phyloP scores from a whole-genome alignment of 163 green algal genomes.

The Prototheca wickerhamii region DNA sequence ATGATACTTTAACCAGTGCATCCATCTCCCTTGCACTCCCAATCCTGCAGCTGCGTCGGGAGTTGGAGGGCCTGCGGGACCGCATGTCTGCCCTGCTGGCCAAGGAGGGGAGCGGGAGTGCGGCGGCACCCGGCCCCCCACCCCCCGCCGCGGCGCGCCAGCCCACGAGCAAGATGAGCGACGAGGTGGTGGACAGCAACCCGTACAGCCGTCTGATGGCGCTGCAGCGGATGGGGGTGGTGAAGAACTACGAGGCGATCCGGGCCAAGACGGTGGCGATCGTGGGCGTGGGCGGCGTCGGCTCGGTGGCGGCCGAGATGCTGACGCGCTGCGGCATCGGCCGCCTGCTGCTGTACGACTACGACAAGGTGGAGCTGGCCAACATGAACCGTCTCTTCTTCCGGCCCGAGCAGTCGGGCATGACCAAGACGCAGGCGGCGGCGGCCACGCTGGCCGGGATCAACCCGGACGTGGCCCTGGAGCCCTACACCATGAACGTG shows the following conservation, averaged over 20 bases:
- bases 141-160: not conserved
- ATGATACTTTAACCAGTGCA: too few species aligned
- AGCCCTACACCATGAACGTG: slow-evolving; percentile 93
- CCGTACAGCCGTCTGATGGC: slow-evolving; percentile 91
- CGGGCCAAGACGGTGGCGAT: slow-evolving; percentile 68
- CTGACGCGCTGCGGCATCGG: slow-evolving; percentile 89
- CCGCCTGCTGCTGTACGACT: slow-evolving; percentile 83
- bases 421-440: slow-evolving; percentile 96
- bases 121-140: too few species aligned
- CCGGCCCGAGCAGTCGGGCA: slow-evolving; percentile 85
- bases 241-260: slow-evolving; percentile 80
- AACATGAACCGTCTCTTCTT: slow-evolving; percentile 99
- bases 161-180: slow-evolving; percentile 64
- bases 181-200: slow-evolving; percentile 80
- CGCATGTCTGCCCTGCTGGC: not conserved
- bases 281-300: slow-evolving; percentile 87
- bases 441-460: slow-evolving; percentile 79
- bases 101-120: not conserved
- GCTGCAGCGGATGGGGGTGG: slow-evolving; percentile 86
- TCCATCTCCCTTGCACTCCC: too few species aligned
- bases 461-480: slow-evolving; percentile 91
- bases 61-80: not conserved
- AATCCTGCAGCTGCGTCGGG: not conserved
- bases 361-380: slow-evolving; percentile 94
- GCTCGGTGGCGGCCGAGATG: slow-evolving; percentile 94